Percentiles rank a stretch among this genome's conserved stretches.
Evolutionary conservation across 345 rosid genomes (phyloP).

Genomic region (Corymbia maculata): DNA sequence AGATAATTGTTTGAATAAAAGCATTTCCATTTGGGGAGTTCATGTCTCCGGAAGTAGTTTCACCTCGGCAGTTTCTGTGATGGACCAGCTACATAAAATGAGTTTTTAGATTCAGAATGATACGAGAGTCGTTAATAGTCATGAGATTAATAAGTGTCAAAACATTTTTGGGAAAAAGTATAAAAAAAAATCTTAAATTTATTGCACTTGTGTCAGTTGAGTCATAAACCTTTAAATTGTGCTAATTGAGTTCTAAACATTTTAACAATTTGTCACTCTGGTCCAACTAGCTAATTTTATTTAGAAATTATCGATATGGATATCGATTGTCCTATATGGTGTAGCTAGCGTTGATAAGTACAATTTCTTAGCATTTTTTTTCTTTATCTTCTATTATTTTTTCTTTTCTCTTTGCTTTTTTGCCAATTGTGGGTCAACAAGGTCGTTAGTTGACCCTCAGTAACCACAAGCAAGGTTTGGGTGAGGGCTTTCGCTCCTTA

Average conservation of each 20-base stretch:
- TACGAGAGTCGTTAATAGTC: neutral
- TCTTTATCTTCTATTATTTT: fast-evolving
- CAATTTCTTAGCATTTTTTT: neutral
- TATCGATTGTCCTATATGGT: fast-evolving
- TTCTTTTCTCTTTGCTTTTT: neutral
- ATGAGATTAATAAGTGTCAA: neutral
- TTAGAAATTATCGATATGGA: fast-evolving
- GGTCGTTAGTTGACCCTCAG: fast-evolving
- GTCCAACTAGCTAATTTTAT: too few species aligned
- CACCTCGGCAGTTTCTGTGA: neutral
- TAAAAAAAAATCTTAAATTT: neutral
- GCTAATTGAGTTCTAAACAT: fast-evolving
- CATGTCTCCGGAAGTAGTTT: neutral
- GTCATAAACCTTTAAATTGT: too few species aligned
- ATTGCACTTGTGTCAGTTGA: too few species aligned
- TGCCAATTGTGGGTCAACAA: fast-evolving
- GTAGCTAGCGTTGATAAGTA: fast-evolving
- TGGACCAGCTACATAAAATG: neutral
- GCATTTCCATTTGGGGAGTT: neutral
- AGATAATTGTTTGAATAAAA: neutral
- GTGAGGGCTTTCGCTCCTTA: fast-evolving
- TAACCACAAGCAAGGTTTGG: neutral
- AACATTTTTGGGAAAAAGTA: neutral
- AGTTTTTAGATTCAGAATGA: neutral
- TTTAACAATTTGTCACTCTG: fast-evolving